These are phyloP conservation scores for Teunomyces barrocoloradensis DNA, from an alignment of 805 yeast genomes.

Conservation along the genomic window DNA sequence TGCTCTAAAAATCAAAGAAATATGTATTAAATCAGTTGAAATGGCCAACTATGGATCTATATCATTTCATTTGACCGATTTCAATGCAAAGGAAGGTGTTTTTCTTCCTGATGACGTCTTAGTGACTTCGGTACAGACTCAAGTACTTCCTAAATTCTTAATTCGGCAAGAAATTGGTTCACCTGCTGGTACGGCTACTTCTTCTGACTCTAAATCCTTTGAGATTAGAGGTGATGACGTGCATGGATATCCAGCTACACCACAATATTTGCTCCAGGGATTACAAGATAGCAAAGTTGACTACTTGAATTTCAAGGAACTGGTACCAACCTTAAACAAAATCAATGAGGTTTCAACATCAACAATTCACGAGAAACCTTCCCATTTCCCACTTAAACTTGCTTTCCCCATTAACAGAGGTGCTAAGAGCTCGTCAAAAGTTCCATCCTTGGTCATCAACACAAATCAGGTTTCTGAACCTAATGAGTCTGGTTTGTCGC, in stretches of 20 bases:
- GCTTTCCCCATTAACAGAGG: slow-evolving; percentile 12
- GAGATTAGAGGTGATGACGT: slow-evolving; percentile 44
- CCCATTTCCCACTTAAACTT: slow-evolving; percentile 14
- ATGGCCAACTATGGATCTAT: slow-evolving; percentile 30
- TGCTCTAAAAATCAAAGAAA: slow-evolving; percentile 34
- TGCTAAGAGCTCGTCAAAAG: slow-evolving; percentile 4
- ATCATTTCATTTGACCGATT: slow-evolving; percentile 65
- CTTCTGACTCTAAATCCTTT: slow-evolving; percentile 55
- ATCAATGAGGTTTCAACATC: neutral
- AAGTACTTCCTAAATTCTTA: slow-evolving; percentile 19
- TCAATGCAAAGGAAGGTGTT: slow-evolving; percentile 57
- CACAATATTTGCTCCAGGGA: slow-evolving; percentile 58
- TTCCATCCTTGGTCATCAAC: slow-evolving; percentile 16
- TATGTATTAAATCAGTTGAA: slow-evolving; percentile 36
- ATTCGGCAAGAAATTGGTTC: slow-evolving; percentile 33
- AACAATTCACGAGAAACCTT: neutral
- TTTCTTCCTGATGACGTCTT: slow-evolving; percentile 51
- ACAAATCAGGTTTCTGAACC: slow-evolving; percentile 8
- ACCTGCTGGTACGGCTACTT: slow-evolving; percentile 39
- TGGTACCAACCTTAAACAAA: neutral
- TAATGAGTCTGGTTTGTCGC: neutral
- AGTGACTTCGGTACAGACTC: slow-evolving; percentile 27
- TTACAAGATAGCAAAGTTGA: slow-evolving; percentile 43
- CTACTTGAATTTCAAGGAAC: slow-evolving; percentile 57
- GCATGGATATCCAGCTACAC: slow-evolving; percentile 59